Evolutionary conservation across 2,329 filamentous ascomycete genomes (phyloP), one percentile per base, ranked within the genome.

Genomic region (Botryosphaeria dothidea): DNA sequence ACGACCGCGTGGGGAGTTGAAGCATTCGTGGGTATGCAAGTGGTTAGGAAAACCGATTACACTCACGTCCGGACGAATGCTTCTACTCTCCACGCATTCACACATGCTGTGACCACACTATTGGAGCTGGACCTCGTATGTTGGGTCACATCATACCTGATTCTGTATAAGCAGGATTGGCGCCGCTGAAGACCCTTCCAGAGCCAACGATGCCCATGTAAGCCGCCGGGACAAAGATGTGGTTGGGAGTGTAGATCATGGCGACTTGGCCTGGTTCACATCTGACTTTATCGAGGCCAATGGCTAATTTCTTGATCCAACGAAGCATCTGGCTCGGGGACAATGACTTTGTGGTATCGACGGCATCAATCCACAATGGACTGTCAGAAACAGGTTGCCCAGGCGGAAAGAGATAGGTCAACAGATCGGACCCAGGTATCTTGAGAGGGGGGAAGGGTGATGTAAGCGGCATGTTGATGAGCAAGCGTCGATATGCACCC

Each of bases 171-270:
- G 82, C 83, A 0, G 90, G 90, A 67, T 92, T 92, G 1, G 89
- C 90, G 23, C 90, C 91, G 0, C 88, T 90, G 78, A 94, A 94
- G 61, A 94, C 80, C 1, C 90, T 90, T 3, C 91, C 90, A 0
- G 91, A 90, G 86, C 92, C 92, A 57, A 92, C 82, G 19, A 90
- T 83, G 13, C 91, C 91, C 76, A 92, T 82, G 63, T 93, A 86
- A 1, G 91, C 80, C 0, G 86, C 81, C 0, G 91, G 89, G 72
- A 89, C 92, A 78, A 90, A 92, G 15, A 94, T 76, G 68, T 85
- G 88, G 76, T 93, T 94, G n/a, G 87, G 85, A 0, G 89, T 89
- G 76, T 90, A 93, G 21, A 94, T 78, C 52, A 94, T 79, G 4
- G 94, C 86, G 2, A 90, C 86, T 69, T 93, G 91, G 9, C 90